phyloP scores from a whole-genome alignment of 129 eudicot genomes.

The Chrysanthemum lavandulifolium region DNA sequence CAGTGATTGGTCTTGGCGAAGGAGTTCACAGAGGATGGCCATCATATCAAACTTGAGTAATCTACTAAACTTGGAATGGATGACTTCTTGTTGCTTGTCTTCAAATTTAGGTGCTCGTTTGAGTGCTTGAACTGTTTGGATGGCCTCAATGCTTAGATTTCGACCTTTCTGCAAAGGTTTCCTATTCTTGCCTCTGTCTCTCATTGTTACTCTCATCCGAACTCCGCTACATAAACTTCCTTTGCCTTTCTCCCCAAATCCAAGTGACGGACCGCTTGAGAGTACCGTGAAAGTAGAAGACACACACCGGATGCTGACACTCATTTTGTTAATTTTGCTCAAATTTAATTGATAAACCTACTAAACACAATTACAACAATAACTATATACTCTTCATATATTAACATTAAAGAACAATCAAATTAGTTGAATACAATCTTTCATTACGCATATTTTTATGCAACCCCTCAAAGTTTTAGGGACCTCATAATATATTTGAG shows the following conservation, averaged over 20 bases:
- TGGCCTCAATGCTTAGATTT: slow-evolving; percentile 70
- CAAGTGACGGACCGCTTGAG: slow-evolving; percentile 10
- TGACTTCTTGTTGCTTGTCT: slow-evolving; percentile 22
- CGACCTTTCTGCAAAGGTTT: slow-evolving; percentile 72
- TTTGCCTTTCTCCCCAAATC: slow-evolving; percentile 1
- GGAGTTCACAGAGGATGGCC: slow-evolving; percentile 73
- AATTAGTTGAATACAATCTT: too few species aligned
- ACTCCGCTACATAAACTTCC: slow-evolving; percentile 1
- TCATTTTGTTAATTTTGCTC: background rate
- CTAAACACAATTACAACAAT: background rate
- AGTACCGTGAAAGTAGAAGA: background rate
- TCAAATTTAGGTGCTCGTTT: slow-evolving; percentile 42
- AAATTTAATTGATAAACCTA: background rate
- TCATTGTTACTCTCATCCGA: slow-evolving; percentile 40
- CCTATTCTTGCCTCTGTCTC: slow-evolving; percentile 73
- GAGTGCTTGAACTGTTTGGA: slow-evolving; percentile 70
- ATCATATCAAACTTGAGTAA: slow-evolving; percentile 69
- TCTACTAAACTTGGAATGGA: slow-evolving; percentile 46
- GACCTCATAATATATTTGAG: too few species aligned
- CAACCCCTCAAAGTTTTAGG: too few species aligned
- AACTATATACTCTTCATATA: background rate
- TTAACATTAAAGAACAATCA: background rate
- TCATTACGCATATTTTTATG: too few species aligned
- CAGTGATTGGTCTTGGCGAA: slow-evolving; percentile 59
- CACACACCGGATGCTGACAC: background rate